Evolutionary conservation across 805 yeast genomes (phyloP).

Genomic region (Sugiyamaella valdiviana): DNA sequence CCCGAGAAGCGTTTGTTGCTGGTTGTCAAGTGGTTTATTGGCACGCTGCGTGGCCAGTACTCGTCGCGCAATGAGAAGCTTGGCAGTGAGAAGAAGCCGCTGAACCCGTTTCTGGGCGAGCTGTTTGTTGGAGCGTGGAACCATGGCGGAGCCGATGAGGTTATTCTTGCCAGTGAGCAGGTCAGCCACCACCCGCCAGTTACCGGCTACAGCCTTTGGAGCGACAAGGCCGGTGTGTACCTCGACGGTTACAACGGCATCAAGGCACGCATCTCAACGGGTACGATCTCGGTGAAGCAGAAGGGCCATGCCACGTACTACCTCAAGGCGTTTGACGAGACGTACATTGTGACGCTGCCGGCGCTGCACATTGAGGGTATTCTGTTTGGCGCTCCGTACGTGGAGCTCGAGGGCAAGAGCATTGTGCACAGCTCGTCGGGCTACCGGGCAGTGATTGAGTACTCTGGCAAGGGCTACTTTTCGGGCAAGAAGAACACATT

Average conservation of each 20-base stretch:
- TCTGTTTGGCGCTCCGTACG: constrained; percentile 84
- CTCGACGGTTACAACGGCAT: constrained; percentile 89
- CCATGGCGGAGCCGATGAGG: constrained; percentile 65
- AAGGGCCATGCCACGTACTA: constrained; percentile 77
- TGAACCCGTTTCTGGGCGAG: constrained; percentile 95
- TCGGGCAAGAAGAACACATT: constrained; percentile 90
- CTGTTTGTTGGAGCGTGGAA: constrained; percentile 90
- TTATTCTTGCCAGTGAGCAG: constrained; percentile 79
- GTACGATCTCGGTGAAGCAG: constrained; percentile 80
- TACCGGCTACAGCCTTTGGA: constrained; percentile 82
- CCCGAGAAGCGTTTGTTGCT: constrained; percentile 63
- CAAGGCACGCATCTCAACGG: constrained; percentile 72
- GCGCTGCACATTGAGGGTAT: constrained; percentile 93
- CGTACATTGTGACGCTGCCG: constrained; percentile 82
- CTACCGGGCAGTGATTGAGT: constrained; percentile 64
- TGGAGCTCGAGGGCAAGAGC: constrained; percentile 87
- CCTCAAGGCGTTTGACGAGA: constrained; percentile 44
- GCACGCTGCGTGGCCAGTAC: constrained; percentile 88
- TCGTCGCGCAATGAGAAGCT: constrained; percentile 84
- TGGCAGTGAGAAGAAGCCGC: constrained; percentile 96
- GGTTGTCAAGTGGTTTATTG: constrained; percentile 85
- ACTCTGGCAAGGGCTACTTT: constrained; percentile 89
- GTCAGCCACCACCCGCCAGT: constrained; percentile 97
- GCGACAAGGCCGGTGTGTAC: constrained; percentile 59
- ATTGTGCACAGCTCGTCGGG: constrained; percentile 80